These are phyloP conservation scores for Phytophthora boehmeriae DNA, from an alignment of 352 stramenopile species.

Conservation along the genomic window DNA sequence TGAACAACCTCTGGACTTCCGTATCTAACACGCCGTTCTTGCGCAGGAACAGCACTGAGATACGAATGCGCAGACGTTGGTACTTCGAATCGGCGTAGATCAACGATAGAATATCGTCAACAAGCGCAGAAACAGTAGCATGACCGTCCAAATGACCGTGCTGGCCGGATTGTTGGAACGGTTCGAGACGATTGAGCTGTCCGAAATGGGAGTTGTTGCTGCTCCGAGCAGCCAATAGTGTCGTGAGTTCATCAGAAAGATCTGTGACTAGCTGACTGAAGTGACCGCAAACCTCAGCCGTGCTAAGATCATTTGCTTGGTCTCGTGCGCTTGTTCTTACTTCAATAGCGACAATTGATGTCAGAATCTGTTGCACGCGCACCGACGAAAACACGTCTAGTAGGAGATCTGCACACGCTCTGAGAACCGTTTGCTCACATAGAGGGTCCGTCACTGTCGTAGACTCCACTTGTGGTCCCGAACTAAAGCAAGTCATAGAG, in stretches of 20 bases:
- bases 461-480: not conserved
- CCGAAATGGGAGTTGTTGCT: not conserved
- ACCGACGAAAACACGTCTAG: conserved; percentile 3
- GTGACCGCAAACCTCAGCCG: conserved; percentile 1
- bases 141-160: not conserved
- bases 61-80: not conserved
- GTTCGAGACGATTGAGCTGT: not conserved
- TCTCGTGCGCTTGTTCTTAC: not conserved
- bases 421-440: conserved; percentile 2
- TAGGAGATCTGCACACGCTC: conserved; percentile 5
- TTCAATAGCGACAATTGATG: not conserved
- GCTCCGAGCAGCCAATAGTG: not conserved
- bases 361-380: conserved; percentile 7
- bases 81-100: conserved; percentile 15
- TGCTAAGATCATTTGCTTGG: not conserved
- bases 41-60: conserved; percentile 5
- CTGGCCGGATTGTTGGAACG: not conserved
- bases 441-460: not conserved
- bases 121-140: not conserved
- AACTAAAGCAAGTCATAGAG: conserved; percentile 1
- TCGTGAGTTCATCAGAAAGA: conserved; percentile 4
- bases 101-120: conserved; percentile 17
- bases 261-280: conserved; percentile 2
- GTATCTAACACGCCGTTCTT: not conserved
- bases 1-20: not conserved